A percentile compares a stretch with the other conserved stretches of the same genome.
These are phyloP conservation scores for Madurella fahalii DNA, from an alignment of 2,329 filamentous ascomycete genomes.

Conservation along the genomic window DNA sequence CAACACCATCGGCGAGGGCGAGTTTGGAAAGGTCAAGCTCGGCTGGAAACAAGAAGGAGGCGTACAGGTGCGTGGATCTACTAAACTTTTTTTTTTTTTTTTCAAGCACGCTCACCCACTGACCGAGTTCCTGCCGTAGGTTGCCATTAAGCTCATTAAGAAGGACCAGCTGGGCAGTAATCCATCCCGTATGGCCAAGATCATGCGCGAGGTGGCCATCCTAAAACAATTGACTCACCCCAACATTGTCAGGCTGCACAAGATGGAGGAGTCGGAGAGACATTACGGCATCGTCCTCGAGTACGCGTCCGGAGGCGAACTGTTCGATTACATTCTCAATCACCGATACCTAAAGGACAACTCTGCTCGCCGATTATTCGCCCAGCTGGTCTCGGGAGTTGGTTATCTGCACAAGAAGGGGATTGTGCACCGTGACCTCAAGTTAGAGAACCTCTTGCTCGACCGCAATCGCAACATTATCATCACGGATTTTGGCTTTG, in stretches of 20 bases:
- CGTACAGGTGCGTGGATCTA: slow-evolving; percentile 56
- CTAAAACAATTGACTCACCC: slow-evolving; percentile 81
- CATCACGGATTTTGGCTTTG: slow-evolving; percentile 98
- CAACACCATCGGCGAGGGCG: slow-evolving; percentile 93
- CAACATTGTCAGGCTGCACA: slow-evolving; percentile 93
- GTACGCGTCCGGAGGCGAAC: slow-evolving; percentile 93
- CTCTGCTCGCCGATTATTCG: slow-evolving; percentile 84
- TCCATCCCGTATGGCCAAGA: slow-evolving; percentile 86
- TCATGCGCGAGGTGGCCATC: slow-evolving; percentile 94
- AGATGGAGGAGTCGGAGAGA: slow-evolving; percentile 96
- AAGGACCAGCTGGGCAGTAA: slow-evolving; percentile 86
- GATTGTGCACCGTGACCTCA: slow-evolving; percentile 94
- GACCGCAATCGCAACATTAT: slow-evolving; percentile 98
- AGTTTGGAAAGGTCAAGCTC: slow-evolving; percentile 98
- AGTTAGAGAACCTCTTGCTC: slow-evolving; percentile 90
- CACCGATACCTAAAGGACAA: slow-evolving; percentile 95
- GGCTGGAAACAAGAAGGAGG: slow-evolving; percentile 96
- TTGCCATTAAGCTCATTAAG: slow-evolving; percentile 96
- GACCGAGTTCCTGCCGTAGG: slow-evolving; percentile 43
- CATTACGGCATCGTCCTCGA: slow-evolving; percentile 98
- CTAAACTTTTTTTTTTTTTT: too few species aligned
- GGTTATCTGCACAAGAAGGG: slow-evolving; percentile 98
- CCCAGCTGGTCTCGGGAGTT: slow-evolving; percentile 92
- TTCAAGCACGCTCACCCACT: not conserved
- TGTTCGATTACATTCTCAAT: slow-evolving; percentile 97